A percentile compares a stretch with the other conserved stretches of the same genome.
These are phyloP conservation scores for Beauveria rudraprayagi DNA, from an alignment of 2,329 filamentous ascomycete species.

Conservation along the genomic window DNA sequence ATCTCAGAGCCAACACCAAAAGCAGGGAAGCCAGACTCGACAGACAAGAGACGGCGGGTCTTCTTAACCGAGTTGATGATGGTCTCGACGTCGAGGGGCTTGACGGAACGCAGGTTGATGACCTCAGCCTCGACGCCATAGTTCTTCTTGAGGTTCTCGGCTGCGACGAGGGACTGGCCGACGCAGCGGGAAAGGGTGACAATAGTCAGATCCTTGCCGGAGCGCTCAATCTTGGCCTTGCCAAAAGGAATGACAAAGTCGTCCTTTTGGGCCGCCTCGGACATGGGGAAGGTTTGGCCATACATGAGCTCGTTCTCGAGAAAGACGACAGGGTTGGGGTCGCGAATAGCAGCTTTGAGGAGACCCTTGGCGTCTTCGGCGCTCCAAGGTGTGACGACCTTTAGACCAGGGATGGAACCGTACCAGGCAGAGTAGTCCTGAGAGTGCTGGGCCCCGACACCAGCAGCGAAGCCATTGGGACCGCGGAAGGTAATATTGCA, in stretches of 20 bases:
- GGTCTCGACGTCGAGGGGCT: conserved; percentile 89
- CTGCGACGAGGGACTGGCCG: conserved; percentile 80
- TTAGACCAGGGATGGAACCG: conserved; percentile 92
- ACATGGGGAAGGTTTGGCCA: conserved; percentile 93
- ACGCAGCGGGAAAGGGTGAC: conserved; percentile 93
- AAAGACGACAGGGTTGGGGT: conserved; percentile 93
- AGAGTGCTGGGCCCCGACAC: conserved; percentile 95
- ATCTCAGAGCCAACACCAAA: conserved; percentile 92
- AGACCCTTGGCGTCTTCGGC: conserved; percentile 97
- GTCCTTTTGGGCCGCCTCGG: conserved; percentile 86
- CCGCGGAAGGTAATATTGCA: conserved; percentile 99
- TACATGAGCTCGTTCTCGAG: conserved; percentile 89
- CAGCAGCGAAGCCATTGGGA: conserved; percentile 93
- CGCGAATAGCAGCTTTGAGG: conserved; percentile 93
- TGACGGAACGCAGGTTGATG: conserved; percentile 95
- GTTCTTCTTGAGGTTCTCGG: conserved; percentile 88
- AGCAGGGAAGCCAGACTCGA: conserved; percentile 93
- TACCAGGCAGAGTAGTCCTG: conserved; percentile 99
- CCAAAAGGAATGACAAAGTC: conserved; percentile 97
- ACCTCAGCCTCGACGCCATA: conserved; percentile 95
- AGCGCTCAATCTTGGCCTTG: conserved; percentile 98
- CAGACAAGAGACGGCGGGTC: conserved; percentile 81
- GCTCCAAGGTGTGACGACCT: conserved; percentile 94
- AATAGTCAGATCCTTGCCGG: conserved; percentile 92
- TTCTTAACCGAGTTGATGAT: conserved; percentile 99